These are phyloP conservation scores for Penicillium ochrochloron DNA, from an alignment of 495 filamentous ascomycete species.

Conservation along the genomic window DNA sequence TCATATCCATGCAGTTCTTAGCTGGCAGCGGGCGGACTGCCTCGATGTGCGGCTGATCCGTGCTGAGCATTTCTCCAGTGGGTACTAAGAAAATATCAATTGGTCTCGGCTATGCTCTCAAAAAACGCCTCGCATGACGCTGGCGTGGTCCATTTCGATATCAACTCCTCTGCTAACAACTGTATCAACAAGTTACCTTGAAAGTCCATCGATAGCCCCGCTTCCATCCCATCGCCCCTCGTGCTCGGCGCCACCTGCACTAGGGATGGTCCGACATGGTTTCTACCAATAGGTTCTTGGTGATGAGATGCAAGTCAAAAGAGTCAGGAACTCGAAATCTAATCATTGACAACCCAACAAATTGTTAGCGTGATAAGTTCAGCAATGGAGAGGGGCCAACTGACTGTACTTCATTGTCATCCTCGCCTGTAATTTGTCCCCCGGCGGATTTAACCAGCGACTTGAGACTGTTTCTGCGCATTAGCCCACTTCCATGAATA, in stretches of 20 bases:
- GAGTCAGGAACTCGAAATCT: constrained; percentile 17
- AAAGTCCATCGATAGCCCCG: background rate
- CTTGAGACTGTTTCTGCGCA: background rate
- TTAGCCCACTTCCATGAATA: background rate
- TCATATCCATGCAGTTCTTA: background rate
- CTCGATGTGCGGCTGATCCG: constrained; percentile 2
- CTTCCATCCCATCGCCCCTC: background rate
- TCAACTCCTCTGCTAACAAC: background rate
- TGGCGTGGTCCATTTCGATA: background rate
- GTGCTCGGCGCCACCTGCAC: background rate
- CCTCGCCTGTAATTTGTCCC: constrained; percentile 13
- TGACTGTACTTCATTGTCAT: constrained; percentile 16
- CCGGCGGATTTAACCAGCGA: constrained; percentile 18
- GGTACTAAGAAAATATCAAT: background rate
- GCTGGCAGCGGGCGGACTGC: background rate
- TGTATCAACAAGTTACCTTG: background rate
- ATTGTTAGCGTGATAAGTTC: background rate
- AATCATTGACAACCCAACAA: background rate
- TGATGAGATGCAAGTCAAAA: constrained; percentile 19
- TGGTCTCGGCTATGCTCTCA: background rate
- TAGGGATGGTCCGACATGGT: constrained; percentile 20
- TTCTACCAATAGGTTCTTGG: constrained; percentile 13
- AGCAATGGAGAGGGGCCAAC: background rate
- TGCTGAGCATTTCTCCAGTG: background rate
- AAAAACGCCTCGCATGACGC: constrained; percentile 7